Percentiles rank a stretch among this genome's conserved stretches.
phyloP scores from a whole-genome alignment of 2,329 filamentous ascomycete species.

The Ascochyta clinopodiicola region DNA sequence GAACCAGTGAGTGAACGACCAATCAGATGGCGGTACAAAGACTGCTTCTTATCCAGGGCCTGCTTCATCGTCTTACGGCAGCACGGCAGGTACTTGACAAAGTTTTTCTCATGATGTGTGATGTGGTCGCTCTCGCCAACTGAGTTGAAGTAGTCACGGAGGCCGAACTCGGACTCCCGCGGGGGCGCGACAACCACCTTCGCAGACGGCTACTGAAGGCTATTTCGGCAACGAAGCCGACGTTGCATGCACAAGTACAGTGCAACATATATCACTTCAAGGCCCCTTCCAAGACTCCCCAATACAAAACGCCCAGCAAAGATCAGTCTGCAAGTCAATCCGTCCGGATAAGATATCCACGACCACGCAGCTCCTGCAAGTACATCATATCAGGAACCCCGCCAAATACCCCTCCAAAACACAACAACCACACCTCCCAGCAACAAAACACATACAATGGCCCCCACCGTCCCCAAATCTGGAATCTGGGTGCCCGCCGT shows the following conservation, averaged over 20 bases:
- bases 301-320: not conserved
- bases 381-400: constrained; percentile 6
- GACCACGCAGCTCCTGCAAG: not conserved
- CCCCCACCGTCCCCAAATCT: constrained; percentile 15
- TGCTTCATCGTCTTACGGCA: too few relatives aligned
- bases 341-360: constrained; percentile 6
- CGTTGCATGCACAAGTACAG: not conserved
- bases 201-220: constrained; percentile 15
- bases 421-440: not conserved
- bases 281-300: not conserved
- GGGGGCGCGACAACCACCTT: not conserved
- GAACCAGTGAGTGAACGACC: too few relatives aligned
- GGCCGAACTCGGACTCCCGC: not conserved
- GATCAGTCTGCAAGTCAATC: not conserved
- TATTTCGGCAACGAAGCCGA: constrained; percentile 11
- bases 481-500: constrained; percentile 51
- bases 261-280: not conserved
- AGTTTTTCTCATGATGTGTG: not conserved
- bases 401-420: constrained; percentile 7
- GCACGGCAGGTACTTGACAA: too few relatives aligned
- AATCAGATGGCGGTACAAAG: too few relatives aligned
- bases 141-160: not conserved
- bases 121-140: not conserved
- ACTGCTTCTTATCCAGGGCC: too few relatives aligned
- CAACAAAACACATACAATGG: constrained; percentile 4